Base-by-base conservation (phyloP, 331 rosid species). In the Acacia concinna region DNA sequence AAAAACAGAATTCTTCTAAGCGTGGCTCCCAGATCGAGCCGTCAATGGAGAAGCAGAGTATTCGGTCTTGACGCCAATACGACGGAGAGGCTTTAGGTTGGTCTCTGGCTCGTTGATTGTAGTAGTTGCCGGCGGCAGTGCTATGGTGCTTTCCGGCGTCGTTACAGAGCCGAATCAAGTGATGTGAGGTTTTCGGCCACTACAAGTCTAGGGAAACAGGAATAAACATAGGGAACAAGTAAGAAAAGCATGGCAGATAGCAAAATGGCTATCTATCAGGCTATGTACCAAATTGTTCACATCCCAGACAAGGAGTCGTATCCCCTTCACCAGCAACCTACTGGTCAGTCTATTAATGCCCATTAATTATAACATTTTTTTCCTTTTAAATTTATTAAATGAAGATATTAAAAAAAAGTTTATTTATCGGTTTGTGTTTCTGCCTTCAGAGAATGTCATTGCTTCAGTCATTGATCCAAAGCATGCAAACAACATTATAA, bases 391-490 rank as follows among this genome's bases (percentile, higher is more conserved):
- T 8, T 76, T 46, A 30, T 4, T 59, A 31, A 1, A 38, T 41
- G 38, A 20, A 13, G 12, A 56, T 56, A 54, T 17, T 28, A 47
- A 77, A 76, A 85, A 68, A 7, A 6, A 5, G 40, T 34, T 72
- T 70, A 25, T 0, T 75, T 3, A 23, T 72, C 60, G 34, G 0
- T 75, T 6, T 51, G 37, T 49, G 3, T 62, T 67, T 20, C 8
- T 52, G 28, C 73, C 23, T 73, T 13, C 89, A 86, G 97, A 81
- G 77, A 73, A 79, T 69, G 94, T 85, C 43, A 79, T 89, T 52
- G 97, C 94, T 80, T 88, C 96, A 0, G 69, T 30, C 37, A 86
- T 92, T 5, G 87, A 90, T 43, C 94, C 97, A 74, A 83, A 92
- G 82, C 76, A 86, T 71, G 90, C 97, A 47, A 91, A 95, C 75